Evolutionary conservation across 495 filamentous ascomycete species (phyloP), one percentile per base, ranked within the genome.

Genomic region (Aspergillus kassunensis): DNA sequence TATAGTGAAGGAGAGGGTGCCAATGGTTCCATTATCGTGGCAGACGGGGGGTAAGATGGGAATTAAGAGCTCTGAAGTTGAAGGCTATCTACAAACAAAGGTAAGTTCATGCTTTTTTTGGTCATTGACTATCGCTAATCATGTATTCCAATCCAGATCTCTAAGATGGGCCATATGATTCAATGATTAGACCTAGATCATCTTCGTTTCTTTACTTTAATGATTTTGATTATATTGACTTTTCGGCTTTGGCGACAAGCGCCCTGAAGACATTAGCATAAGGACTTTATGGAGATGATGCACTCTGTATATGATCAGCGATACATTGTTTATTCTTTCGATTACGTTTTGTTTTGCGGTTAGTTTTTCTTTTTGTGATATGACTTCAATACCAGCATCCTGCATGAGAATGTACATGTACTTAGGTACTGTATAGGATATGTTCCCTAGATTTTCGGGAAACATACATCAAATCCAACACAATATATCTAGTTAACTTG

Each of bases 11-110:
- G 91, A 96, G 64, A 75, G 95, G 37, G 90, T 98, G 23, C 80
- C 91, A 1, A 98, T 98, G 93, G 82, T 97, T 33, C 93, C 93
- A n/a, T 67, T 97, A 45, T 89, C 89, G 10, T 98, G 93, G 93
- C 86, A 86, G 55, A 80, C 79, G 53, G 88, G 88, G 6, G 83
- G 86, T 41, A 86, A 84, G 59, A 83, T 81, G 18, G 95, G 93
- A 0, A 88, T 98, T 50, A 80, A 83, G 41, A 89, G 91, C 59
- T 79, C 83, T 46, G 93, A 97, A 68, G 85, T 97, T 34, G 90
- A 95, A 50, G 89, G 88, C 33, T 98, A 98, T 76, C 70, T 98
- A 59, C 85, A 80, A 63, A 96, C 93, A 18, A 98, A 98, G 87
- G 90, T 95, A 44, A 49, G 51, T 62, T 19, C 4, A 9, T 11